These are phyloP conservation scores for Gamsiella multidivaricata DNA, from an alignment of 192 early-diverging fungal genomes.

Conservation along the genomic window DNA sequence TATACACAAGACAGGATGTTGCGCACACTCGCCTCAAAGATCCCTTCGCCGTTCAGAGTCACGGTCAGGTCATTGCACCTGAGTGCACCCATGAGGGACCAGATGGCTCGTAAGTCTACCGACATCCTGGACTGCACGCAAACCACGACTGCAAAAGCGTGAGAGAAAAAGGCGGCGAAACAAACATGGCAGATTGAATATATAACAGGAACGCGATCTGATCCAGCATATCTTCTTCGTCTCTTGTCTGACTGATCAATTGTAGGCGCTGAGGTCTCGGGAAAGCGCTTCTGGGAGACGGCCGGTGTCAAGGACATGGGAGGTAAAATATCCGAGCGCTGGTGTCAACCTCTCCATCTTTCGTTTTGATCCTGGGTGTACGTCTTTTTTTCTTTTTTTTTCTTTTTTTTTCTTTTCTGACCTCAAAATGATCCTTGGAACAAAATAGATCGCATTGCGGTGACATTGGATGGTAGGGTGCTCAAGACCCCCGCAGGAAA, in stretches of 20 bases:
- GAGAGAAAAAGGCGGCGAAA: too few relatives aligned
- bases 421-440: too few relatives aligned
- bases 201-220: background rate
- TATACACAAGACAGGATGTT: slow-evolving; percentile 15
- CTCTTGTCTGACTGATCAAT: background rate
- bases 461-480: slow-evolving; percentile 81
- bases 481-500: slow-evolving; percentile 87
- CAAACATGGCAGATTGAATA: too few relatives aligned
- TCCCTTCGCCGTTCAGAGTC: slow-evolving; percentile 4
- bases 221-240: background rate
- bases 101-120: slow-evolving; percentile 33
- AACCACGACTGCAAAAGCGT: too few relatives aligned
- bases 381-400: too few relatives aligned
- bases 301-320: slow-evolving; percentile 61
- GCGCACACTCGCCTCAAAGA: slow-evolving; percentile 33
- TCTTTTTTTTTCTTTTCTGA: background rate
- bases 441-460: slow-evolving; percentile 53
- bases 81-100: slow-evolving; percentile 32
- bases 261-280: slow-evolving; percentile 61
- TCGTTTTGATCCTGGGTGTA: too few relatives aligned
- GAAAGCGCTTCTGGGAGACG: slow-evolving; percentile 71
- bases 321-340: slow-evolving; percentile 40
- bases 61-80: slow-evolving; percentile 30
- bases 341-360: too few relatives aligned
- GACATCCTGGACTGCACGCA: background rate